Percentiles rank a stretch among this genome's conserved stretches.
Conservation (phyloP, 352 stramenopile genomes). For the Peronospora destructor region DNA sequence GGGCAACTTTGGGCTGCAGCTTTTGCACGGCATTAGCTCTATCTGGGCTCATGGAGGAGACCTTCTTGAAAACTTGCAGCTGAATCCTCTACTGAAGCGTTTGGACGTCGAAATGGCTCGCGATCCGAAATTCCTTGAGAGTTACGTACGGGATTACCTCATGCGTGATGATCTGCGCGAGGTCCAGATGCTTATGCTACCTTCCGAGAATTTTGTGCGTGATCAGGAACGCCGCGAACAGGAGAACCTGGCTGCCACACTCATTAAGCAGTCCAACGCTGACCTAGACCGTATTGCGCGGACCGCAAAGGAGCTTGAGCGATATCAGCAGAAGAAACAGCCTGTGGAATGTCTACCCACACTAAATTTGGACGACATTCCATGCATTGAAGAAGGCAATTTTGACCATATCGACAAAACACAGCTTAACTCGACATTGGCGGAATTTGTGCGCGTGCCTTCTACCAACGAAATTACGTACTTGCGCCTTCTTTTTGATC, state of each 20-base stretch:
- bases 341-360: slow-evolving; percentile 71
- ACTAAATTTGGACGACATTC: slow-evolving; percentile 64
- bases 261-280: slow-evolving; percentile 39
- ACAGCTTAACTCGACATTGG: slow-evolving; percentile 25
- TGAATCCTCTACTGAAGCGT: slow-evolving; percentile 60
- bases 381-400: slow-evolving; percentile 38
- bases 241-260: slow-evolving; percentile 38
- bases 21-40: slow-evolving; percentile 67
- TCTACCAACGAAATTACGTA: slow-evolving; percentile 84
- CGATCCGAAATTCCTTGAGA: slow-evolving; percentile 62
- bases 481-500: slow-evolving; percentile 65
- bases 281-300: slow-evolving; percentile 53
- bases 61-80: slow-evolving; percentile 51
- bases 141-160: slow-evolving; percentile 48
- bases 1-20: slow-evolving; percentile 71
- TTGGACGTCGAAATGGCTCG: slow-evolving; percentile 53
- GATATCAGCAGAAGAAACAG: slow-evolving; percentile 58
- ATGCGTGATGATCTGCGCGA: slow-evolving; percentile 43
- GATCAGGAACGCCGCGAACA: slow-evolving; percentile 45
- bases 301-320: slow-evolving; percentile 40
- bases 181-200: slow-evolving; percentile 72
- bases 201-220: slow-evolving; percentile 49
- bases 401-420: slow-evolving; percentile 43
- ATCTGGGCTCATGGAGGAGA: slow-evolving; percentile 68
- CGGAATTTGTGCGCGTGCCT: slow-evolving; percentile 59